Evolutionary conservation across 148 eudicot species (phyloP).

Genomic region (Vaccinium darrowii): DNA sequence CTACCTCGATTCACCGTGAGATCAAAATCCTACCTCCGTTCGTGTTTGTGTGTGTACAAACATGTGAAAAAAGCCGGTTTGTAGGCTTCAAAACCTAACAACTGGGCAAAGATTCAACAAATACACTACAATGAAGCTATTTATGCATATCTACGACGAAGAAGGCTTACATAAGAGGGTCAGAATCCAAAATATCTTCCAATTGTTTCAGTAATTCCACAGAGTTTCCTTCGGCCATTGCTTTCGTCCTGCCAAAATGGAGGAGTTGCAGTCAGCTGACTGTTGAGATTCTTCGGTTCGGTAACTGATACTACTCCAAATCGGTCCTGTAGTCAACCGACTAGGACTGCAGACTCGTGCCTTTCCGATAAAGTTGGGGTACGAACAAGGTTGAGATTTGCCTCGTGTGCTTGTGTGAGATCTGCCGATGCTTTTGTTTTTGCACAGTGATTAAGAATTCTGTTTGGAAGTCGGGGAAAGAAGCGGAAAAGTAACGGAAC

Average conservation of each 20-base stretch:
- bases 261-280: neutral
- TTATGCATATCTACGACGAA: neutral
- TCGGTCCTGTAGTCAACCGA: neutral
- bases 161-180: constrained; percentile 41
- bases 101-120: too few species aligned
- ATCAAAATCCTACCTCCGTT: neutral
- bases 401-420: neutral
- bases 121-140: neutral
- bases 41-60: neutral
- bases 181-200: constrained; percentile 34
- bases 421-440: neutral
- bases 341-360: neutral
- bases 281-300: neutral
- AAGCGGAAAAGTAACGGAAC: too few species aligned
- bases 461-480: too few species aligned
- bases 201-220: constrained; percentile 35
- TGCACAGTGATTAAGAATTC: neutral
- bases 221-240: constrained; percentile 28
- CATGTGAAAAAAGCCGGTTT: neutral
- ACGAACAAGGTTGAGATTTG: neutral
- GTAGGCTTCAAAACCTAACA: too few species aligned
- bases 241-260: neutral
- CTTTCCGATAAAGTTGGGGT: neutral
- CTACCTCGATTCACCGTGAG: neutral
- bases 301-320: neutral